Evolutionary conservation across 345 rosid genomes (phyloP).

Genomic region (Rhodamnia argentea): DNA sequence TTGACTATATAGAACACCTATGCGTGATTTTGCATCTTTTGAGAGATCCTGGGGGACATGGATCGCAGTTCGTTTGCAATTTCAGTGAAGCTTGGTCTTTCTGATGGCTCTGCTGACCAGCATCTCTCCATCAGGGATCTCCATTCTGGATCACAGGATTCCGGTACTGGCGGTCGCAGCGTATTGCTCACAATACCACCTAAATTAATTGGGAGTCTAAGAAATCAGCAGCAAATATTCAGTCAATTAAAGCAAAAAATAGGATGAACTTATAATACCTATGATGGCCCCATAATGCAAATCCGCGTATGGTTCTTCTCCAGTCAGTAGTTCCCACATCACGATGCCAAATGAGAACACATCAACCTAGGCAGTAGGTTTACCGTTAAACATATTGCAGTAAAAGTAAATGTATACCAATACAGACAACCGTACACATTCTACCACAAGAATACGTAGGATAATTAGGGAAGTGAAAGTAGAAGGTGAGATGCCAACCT

Average conservation of each 20-base stretch:
- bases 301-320: slow-evolving; percentile 63
- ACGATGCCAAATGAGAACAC: slow-evolving; percentile 65
- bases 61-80: slow-evolving; percentile 40
- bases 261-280: slow-evolving; percentile 21
- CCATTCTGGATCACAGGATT: slow-evolving; percentile 49
- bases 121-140: slow-evolving; percentile 65
- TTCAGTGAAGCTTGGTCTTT: slow-evolving; percentile 53
- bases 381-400: background rate
- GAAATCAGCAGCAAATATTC: background rate
- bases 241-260: background rate
- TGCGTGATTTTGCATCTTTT: slow-evolving; percentile 28
- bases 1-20: background rate
- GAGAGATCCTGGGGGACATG: slow-evolving; percentile 33
- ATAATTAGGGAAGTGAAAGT: background rate
- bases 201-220: slow-evolving; percentile 6
- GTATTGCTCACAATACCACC: slow-evolving; percentile 74
- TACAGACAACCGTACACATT: background rate
- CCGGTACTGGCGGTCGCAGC: slow-evolving; percentile 48
- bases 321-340: slow-evolving; percentile 63
- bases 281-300: slow-evolving; percentile 68
- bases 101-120: slow-evolving; percentile 60
- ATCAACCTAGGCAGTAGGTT: slow-evolving; percentile 30
- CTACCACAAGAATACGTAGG: background rate
- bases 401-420: background rate
- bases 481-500: slow-evolving; percentile 14